These are phyloP conservation scores for Globisporangium canariense DNA, from an alignment of 352 stramenopile species.

Conservation along the genomic window DNA sequence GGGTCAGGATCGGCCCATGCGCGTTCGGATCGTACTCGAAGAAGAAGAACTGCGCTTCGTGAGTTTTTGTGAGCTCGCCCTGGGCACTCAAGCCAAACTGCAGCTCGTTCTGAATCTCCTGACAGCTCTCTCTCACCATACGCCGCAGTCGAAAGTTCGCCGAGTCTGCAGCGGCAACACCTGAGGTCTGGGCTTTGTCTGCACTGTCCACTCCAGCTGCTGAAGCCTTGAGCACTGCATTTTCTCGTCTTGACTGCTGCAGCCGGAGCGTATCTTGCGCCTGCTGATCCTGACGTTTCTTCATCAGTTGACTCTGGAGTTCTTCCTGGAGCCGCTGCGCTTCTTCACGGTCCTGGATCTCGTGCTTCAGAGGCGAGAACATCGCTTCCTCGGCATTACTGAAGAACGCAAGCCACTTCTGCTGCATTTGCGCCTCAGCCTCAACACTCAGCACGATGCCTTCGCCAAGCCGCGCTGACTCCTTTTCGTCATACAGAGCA, in stretches of 20 bases:
- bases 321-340: constrained; percentile 45
- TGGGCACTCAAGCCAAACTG: constrained; percentile 38
- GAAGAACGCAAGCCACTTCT: constrained; percentile 66
- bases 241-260: constrained; percentile 27
- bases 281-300: constrained; percentile 64
- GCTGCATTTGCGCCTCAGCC: constrained; percentile 40
- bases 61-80: constrained; percentile 21
- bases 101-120: constrained; percentile 47
- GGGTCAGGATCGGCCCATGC: constrained; percentile 50
- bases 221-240: neutral
- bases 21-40: constrained; percentile 41
- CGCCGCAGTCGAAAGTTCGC: constrained; percentile 46
- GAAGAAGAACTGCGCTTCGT: constrained; percentile 46
- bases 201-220: neutral
- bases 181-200: neutral
- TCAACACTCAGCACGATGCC: constrained; percentile 53
- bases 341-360: constrained; percentile 38
- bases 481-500: constrained; percentile 38
- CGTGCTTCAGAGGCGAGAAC: constrained; percentile 48
- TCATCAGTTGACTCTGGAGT: constrained; percentile 45
- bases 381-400: constrained; percentile 44
- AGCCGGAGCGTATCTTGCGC: constrained; percentile 41
- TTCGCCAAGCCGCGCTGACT: constrained; percentile 32
- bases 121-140: constrained; percentile 50
- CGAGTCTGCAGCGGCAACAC: constrained; percentile 9